A percentile compares a stretch with the other conserved stretches of the same genome.
These are phyloP conservation scores for Parietaria judaica DNA, from an alignment of 306 rosid species.

Conservation along the genomic window DNA sequence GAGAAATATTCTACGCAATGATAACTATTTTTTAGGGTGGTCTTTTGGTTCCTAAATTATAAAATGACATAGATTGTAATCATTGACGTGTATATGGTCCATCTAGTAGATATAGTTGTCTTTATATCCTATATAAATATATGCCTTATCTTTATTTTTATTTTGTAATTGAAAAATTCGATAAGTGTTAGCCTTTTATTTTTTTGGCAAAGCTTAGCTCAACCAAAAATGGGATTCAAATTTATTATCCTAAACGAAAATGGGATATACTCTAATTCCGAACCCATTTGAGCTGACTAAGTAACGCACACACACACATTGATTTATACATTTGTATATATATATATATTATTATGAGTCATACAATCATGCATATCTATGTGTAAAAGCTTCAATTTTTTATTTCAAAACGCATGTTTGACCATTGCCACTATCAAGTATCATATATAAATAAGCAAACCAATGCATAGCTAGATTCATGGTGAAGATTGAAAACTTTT, in stretches of 20 bases:
- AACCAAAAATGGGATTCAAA: too few species aligned
- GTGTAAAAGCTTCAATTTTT: too few species aligned
- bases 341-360: too few species aligned
- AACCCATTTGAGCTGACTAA: too few species aligned
- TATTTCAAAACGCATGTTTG: too few species aligned
- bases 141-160: neutral
- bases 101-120: constrained; percentile 1
- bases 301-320: too few species aligned
- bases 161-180: neutral
- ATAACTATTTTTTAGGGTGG: neutral
- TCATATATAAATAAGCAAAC: neutral
- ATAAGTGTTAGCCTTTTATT: neutral
- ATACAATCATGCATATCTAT: too few species aligned
- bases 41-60: neutral
- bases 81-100: neutral
- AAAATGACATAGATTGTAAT: neutral
- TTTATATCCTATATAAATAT: constrained; percentile 3
- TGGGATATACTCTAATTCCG: too few species aligned
- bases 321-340: too few species aligned
- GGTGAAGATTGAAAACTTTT: neutral
- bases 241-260: too few species aligned
- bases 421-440: neutral
- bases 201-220: neutral
- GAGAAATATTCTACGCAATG: constrained; percentile 15
- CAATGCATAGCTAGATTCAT: neutral